These are phyloP conservation scores for Raphanus raphanistrum DNA, from an alignment of 345 rosid genomes.

Conservation along the genomic window DNA sequence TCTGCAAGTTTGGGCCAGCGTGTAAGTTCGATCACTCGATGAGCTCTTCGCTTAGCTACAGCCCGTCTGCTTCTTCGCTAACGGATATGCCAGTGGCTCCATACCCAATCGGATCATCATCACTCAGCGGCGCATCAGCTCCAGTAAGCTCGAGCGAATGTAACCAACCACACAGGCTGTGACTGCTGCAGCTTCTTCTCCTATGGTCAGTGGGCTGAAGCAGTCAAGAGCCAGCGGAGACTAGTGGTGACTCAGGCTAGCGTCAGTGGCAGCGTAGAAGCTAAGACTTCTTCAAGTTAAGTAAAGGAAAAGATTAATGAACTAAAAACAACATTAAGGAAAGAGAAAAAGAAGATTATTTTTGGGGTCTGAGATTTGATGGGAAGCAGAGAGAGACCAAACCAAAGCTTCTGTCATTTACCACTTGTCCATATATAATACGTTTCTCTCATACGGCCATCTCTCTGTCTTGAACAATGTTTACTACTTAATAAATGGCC, in stretches of 20 bases:
- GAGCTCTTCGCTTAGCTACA: slow-evolving; percentile 64
- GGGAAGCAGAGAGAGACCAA: slow-evolving; percentile 33
- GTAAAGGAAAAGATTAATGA: slow-evolving; percentile 16
- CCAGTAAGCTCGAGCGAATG: slow-evolving; percentile 62
- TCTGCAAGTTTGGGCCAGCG: slow-evolving; percentile 71
- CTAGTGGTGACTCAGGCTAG: slow-evolving; percentile 48
- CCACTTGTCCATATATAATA: slow-evolving; percentile 39
- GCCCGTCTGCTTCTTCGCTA: slow-evolving; percentile 88
- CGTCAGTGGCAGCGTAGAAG: slow-evolving; percentile 39
- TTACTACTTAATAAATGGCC: slow-evolving; percentile 40
- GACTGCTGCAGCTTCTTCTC: slow-evolving; percentile 37
- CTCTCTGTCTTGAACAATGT: slow-evolving; percentile 15
- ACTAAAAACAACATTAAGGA: slow-evolving; percentile 31
- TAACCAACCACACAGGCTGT: slow-evolving; percentile 47
- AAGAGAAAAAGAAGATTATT: slow-evolving; percentile 36
- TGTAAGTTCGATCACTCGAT: slow-evolving; percentile 90
- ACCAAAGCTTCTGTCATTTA: slow-evolving; percentile 35
- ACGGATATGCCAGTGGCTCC: slow-evolving; percentile 92
- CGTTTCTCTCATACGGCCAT: slow-evolving; percentile 38
- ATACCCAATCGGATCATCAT: slow-evolving; percentile 72
- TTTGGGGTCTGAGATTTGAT: slow-evolving; percentile 40
- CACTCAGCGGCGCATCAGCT: slow-evolving; percentile 38
- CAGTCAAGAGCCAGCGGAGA: slow-evolving; percentile 51
- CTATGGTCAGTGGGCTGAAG: slow-evolving; percentile 26
- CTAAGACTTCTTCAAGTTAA: slow-evolving; percentile 36